phyloP scores from a whole-genome alignment of 2,329 filamentous ascomycete species.

The Septoria petroselini region DNA sequence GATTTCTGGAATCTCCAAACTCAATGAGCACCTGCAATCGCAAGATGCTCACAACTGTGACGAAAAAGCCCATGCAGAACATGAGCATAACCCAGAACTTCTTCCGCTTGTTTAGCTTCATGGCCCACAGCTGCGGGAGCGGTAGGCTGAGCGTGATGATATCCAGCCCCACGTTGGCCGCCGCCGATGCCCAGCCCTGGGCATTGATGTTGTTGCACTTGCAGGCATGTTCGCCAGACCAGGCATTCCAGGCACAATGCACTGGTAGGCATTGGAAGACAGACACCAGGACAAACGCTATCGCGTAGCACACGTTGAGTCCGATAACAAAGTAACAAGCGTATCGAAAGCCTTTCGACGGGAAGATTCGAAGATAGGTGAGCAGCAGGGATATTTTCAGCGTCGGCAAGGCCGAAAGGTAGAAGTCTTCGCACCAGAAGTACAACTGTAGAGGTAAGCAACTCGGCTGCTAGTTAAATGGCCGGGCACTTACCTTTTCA shows the following conservation, averaged over 20 bases:
- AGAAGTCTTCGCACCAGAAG: conserved; percentile 18
- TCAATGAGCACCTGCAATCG: conserved; percentile 22
- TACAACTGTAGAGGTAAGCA: conserved; percentile 12
- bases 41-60: conserved; percentile 22
- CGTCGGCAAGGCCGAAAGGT: conserved; percentile 16
- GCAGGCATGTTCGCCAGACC: conserved; percentile 15
- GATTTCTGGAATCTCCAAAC: conserved; percentile 19
- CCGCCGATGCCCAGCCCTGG: conserved; percentile 21
- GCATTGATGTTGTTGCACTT: conserved; percentile 25
- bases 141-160: conserved; percentile 25
- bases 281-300: conserved; percentile 18
- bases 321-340: conserved; percentile 17
- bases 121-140: conserved; percentile 21
- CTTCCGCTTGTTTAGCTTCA: conserved; percentile 24
- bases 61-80: conserved; percentile 23
- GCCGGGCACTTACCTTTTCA: conserved; percentile 6
- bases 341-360: conserved; percentile 13
- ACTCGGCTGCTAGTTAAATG: neutral
- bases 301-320: conserved; percentile 19
- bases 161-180: conserved; percentile 24
- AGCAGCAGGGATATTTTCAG: conserved; percentile 22
- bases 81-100: conserved; percentile 26
- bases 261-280: conserved; percentile 22
- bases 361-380: conserved; percentile 24
- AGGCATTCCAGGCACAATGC: conserved; percentile 18